A percentile compares a stretch with the other conserved stretches of the same genome.
Evolutionary conservation across 2,329 filamentous ascomycete genomes (phyloP).

Genomic region (Botrytis sinoallii): DNA sequence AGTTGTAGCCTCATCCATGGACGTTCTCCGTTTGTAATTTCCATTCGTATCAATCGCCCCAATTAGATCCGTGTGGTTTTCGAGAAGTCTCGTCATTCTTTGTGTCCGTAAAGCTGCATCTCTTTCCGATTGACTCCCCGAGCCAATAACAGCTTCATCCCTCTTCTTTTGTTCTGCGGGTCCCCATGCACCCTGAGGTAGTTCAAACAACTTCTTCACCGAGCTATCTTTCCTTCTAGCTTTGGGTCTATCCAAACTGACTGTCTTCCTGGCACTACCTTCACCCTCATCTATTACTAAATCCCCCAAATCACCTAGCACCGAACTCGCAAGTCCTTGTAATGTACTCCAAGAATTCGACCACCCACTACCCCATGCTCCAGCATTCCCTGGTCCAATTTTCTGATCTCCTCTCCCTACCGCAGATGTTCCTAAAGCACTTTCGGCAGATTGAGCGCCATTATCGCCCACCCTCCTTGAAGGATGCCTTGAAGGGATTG

Average conservation of each 20-base stretch:
- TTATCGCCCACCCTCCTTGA: conserved; percentile 20
- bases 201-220: conserved; percentile 23
- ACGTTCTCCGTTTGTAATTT: conserved; percentile 34
- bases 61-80: conserved; percentile 59
- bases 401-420: conserved; percentile 6
- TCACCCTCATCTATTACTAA: conserved; percentile 24
- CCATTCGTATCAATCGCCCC: conserved; percentile 50
- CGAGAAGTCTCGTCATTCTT: conserved; percentile 57
- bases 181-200: conserved; percentile 33
- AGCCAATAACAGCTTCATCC: conserved; percentile 43
- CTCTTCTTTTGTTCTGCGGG: conserved; percentile 27
- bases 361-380: conserved; percentile 27
- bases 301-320: conserved; percentile 31
- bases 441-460: conserved; percentile 4
- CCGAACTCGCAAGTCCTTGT: conserved; percentile 37
- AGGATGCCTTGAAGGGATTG: conserved; percentile 47
- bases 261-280: conserved; percentile 13
- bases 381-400: conserved; percentile 12
- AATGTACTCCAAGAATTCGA: conserved; percentile 35
- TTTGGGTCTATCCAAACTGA: conserved; percentile 17
- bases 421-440: conserved; percentile 8
- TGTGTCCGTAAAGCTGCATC: conserved; percentile 54
- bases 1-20: conserved; percentile 31
- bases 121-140: conserved; percentile 52
- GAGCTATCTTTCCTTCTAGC: conserved; percentile 21